Conservation (phyloP, 2,329 filamentous ascomycete species). For the Didymella segeticola region DNA sequence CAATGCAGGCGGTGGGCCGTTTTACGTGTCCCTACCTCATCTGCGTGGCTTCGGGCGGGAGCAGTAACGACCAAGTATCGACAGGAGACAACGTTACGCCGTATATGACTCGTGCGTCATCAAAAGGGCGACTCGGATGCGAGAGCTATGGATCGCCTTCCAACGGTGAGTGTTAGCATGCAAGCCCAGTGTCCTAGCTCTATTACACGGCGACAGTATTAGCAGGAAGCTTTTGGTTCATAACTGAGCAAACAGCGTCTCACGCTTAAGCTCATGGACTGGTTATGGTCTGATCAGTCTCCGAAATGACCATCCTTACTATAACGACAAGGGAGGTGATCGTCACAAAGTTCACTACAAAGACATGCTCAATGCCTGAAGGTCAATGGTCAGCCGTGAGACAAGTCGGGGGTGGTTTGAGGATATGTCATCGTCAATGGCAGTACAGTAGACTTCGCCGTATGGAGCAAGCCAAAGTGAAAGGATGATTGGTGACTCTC, state of each 20-base stretch:
- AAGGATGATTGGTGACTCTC: constrained; percentile 50
- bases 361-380: constrained; percentile 70
- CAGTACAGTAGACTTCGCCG: constrained; percentile 67
- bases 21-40: constrained; percentile 72
- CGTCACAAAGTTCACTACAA: constrained; percentile 59
- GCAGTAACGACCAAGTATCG: constrained; percentile 67
- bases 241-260: constrained; percentile 73
- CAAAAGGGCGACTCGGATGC: constrained; percentile 75
- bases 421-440: constrained; percentile 67
- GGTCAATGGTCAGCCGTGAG: constrained; percentile 69
- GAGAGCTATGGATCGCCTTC: constrained; percentile 76
- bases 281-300: constrained; percentile 67
- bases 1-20: constrained; percentile 72
- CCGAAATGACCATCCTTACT: constrained; percentile 59
- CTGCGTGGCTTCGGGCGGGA: constrained; percentile 70
- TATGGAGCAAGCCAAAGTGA: background rate
- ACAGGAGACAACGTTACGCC: no score
- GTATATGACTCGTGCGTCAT: no score
- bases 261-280: constrained; percentile 61
- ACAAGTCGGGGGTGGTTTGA: constrained; percentile 70
- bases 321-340: constrained; percentile 63
- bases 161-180: constrained; percentile 30
- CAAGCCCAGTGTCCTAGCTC: background rate
- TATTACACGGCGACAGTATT: constrained; percentile 26
- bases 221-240: constrained; percentile 44